Conservation (phyloP, 2,329 filamentous ascomycete species). For the Tolypocladium guangdongense region DNA sequence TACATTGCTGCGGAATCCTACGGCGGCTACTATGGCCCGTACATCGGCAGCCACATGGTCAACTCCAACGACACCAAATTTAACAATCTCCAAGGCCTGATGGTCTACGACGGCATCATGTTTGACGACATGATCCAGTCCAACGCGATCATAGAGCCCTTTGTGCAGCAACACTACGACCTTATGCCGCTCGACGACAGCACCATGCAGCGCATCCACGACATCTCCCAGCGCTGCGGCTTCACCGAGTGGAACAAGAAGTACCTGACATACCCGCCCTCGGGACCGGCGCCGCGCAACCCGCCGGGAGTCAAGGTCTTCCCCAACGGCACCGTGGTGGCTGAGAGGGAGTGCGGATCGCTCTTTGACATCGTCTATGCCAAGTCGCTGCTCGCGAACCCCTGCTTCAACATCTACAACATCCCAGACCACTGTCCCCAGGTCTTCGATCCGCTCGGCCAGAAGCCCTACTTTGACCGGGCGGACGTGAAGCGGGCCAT, state of each 20-base stretch:
- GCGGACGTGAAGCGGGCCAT: constrained; percentile 57
- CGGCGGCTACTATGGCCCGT: constrained; percentile 57
- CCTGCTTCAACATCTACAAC: constrained; percentile 71
- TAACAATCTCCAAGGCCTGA: constrained; percentile 55
- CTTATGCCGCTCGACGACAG: constrained; percentile 55
- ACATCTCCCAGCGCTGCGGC: constrained; percentile 45
- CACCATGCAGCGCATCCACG: constrained; percentile 40
- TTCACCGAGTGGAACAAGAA: constrained; percentile 48
- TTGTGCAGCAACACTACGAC: constrained; percentile 47
- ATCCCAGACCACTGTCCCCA: constrained; percentile 62
- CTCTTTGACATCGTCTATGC: constrained; percentile 45
- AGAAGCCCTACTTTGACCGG: constrained; percentile 66
- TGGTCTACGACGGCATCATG: constrained; percentile 63
- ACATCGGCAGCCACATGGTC: constrained; percentile 63
- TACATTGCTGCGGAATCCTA: constrained; percentile 66
- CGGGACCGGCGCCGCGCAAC: constrained; percentile 42
- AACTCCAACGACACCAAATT: constrained; percentile 53
- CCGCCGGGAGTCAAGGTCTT: constrained; percentile 29
- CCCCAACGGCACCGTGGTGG: constrained; percentile 15
- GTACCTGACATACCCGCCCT: constrained; percentile 59
- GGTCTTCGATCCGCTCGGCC: constrained; percentile 57
- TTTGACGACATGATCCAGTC: constrained; percentile 35
- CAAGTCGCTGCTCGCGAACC: constrained; percentile 50
- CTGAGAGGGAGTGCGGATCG: constrained; percentile 38
- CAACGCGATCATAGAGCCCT: constrained; percentile 41